A percentile compares a stretch with the other conserved stretches of the same genome.
These are phyloP conservation scores for Zelonia costaricensis DNA, from an alignment of 208 protist species.

Conservation along the genomic window DNA sequence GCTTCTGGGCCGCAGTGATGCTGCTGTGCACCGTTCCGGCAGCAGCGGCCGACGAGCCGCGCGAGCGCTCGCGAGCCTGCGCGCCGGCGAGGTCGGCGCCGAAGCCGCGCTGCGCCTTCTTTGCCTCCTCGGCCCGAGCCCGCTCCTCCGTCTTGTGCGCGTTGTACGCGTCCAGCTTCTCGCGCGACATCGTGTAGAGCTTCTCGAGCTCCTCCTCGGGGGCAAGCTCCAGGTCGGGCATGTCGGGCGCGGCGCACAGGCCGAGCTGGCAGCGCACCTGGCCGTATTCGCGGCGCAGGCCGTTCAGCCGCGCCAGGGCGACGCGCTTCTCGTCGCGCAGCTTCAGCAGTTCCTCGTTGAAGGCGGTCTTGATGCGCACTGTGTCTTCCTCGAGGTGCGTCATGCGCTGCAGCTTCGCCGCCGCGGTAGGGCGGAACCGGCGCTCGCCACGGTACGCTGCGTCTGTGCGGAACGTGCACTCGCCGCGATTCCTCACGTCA, in stretches of 20 bases:
- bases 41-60: slow-evolving; percentile 1
- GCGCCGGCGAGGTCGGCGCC: slow-evolving; percentile 79
- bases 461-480: slow-evolving; percentile 95
- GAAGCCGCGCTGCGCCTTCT: slow-evolving; percentile 88
- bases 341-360: slow-evolving; percentile 92
- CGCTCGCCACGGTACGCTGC: slow-evolving; percentile 73
- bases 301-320: slow-evolving; percentile 69
- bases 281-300: slow-evolving; percentile 30
- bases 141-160: slow-evolving; percentile 51
- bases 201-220: slow-evolving; percentile 74
- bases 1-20: neutral
- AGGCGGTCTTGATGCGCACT: slow-evolving; percentile 76
- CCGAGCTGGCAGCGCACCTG: slow-evolving; percentile 19
- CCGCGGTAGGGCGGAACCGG: slow-evolving; percentile 86
- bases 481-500: slow-evolving; percentile 84
- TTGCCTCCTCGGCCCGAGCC: slow-evolving; percentile 54
- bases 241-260: slow-evolving; percentile 7
- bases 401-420: slow-evolving; percentile 93
- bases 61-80: slow-evolving; percentile 23
- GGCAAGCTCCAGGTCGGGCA: slow-evolving; percentile 19
- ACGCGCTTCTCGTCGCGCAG: slow-evolving; percentile 89
- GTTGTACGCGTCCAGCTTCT: slow-evolving; percentile 68
- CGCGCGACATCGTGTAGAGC: slow-evolving; percentile 57
- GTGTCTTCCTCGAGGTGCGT: slow-evolving; percentile 90
- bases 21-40: neutral